Evolutionary conservation across 257 asterid genomes (phyloP), one percentile per base, ranked within the genome.

Genomic region (Penstemon newberryi): DNA sequence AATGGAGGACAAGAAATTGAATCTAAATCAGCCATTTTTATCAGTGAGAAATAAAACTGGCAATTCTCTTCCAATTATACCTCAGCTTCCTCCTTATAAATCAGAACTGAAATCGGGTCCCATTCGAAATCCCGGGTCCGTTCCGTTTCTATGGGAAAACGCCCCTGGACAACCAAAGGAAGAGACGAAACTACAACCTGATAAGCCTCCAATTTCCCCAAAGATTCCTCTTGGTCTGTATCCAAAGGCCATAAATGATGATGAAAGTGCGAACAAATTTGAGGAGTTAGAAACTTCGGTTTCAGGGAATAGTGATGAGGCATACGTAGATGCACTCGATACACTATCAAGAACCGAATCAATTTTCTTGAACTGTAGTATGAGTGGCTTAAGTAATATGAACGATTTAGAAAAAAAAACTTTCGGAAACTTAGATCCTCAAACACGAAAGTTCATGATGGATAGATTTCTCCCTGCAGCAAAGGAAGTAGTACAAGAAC

Each of bases 401-500:
- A 87, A 25, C 2, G 33, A 25, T 25, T 25, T 25, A 25, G 33
- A 84, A 47, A 70, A 49, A 19, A 74, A 81, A 40, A 78, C 75
- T 3, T 68, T 74, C 18, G 74, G 78, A 44, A 63, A 69, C 36
- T 77, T 67, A 0, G 95, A 90, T 71, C 74, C 70, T 40, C 83
- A 80, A 71, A 68, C 85, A 65, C 80, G 78, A 44, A 87, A 81
- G 50, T 83, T 85, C 79, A 83, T 85, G 88, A 79, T 94, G 81
- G 91, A 82, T 65, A 86, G 96, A 77, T 94, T 94, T 78, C 83
- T 91, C 47, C 99, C 99, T 8, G 99, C 95, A 8, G 99, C 99
- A 9, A 87, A 82, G 68, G 89, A 25, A 25, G 38, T 60, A 8
- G 76, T 75, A 67, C 79, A 56, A 73, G 78, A 78, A 37, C 78